A percentile compares a stretch with the other conserved stretches of the same genome.
These are phyloP conservation scores for Alnus glutinosa DNA, from an alignment of 306 rosid species.

Conservation along the genomic window DNA sequence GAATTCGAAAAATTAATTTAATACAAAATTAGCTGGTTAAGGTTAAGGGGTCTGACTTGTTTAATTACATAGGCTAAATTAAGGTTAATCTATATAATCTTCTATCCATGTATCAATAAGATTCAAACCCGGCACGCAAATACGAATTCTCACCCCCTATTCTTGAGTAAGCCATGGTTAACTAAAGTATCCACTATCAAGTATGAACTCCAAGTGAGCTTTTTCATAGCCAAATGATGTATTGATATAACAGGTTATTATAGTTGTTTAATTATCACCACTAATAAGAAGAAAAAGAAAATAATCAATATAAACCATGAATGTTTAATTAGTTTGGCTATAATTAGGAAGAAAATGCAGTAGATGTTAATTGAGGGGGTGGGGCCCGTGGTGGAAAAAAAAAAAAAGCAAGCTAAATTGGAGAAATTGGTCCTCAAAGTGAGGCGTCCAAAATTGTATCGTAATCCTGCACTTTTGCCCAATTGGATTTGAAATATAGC, in stretches of 20 bases:
- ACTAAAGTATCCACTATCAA: background rate
- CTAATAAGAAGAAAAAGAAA: background rate
- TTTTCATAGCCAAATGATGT: no score
- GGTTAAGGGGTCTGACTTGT: background rate
- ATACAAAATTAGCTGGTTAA: no score
- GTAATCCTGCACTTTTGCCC: constrained; percentile 45
- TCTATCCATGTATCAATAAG: no score
- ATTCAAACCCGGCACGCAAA: no score
- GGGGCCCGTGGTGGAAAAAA: constrained; percentile 22
- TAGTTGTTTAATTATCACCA: background rate
- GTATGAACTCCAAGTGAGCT: background rate
- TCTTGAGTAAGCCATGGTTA: no score
- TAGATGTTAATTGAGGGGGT: constrained; percentile 29
- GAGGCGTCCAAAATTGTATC: constrained; percentile 32
- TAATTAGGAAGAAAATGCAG: constrained; percentile 12
- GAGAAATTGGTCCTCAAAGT: constrained; percentile 33
- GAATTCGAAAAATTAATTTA: no score
- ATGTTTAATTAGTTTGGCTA: constrained; percentile 15
- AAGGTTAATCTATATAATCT: no score
- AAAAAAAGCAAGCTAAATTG: constrained; percentile 16
- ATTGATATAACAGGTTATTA: no score
- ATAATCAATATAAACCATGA: background rate
- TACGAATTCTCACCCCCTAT: no score
- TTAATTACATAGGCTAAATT: no score
- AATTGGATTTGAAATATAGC: constrained; percentile 30